Percentiles rank a stretch among this genome's conserved stretches.
Evolutionary conservation across 2,329 filamentous ascomycete species (phyloP).

Genomic region (Epichloe sibirici): DNA sequence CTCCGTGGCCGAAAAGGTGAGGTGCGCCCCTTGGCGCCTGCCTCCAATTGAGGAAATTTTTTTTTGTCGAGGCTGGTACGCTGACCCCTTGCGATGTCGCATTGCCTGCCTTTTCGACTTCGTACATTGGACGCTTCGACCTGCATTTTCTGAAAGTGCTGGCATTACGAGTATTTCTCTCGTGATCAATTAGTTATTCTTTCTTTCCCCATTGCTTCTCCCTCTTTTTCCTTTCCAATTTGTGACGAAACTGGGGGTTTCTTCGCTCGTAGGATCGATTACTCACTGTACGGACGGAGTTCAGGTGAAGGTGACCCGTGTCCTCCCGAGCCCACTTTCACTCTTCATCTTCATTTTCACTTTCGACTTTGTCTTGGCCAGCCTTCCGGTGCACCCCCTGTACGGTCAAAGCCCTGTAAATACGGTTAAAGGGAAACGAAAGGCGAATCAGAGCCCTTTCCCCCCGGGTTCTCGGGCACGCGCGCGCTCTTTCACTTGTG

Average conservation of each 20-base stretch:
- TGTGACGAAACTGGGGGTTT: neutral
- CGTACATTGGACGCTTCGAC: neutral
- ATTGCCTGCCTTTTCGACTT: neutral
- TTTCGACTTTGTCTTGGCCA: neutral
- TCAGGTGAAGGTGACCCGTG: neutral
- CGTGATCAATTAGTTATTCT: neutral
- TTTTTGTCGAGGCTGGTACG: neutral
- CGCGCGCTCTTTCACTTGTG: neutral
- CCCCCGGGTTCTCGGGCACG: neutral
- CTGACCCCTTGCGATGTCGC: neutral
- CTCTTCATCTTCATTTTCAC: neutral
- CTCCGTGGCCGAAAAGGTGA: neutral
- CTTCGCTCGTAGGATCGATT: neutral
- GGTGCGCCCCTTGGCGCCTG: neutral
- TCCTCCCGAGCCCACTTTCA: conserved; percentile 5
- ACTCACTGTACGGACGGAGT: neutral
- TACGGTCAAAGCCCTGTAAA: neutral
- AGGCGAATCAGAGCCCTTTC: neutral
- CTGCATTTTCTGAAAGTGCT: neutral
- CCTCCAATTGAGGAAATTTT: conserved; percentile 1
- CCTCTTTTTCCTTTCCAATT: neutral
- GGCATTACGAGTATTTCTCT: neutral
- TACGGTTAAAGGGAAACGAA: neutral
- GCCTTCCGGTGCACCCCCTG: neutral
- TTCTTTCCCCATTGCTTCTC: neutral